phyloP scores from a whole-genome alignment of 179 eudicot genomes.

The Silene vulgaris region DNA sequence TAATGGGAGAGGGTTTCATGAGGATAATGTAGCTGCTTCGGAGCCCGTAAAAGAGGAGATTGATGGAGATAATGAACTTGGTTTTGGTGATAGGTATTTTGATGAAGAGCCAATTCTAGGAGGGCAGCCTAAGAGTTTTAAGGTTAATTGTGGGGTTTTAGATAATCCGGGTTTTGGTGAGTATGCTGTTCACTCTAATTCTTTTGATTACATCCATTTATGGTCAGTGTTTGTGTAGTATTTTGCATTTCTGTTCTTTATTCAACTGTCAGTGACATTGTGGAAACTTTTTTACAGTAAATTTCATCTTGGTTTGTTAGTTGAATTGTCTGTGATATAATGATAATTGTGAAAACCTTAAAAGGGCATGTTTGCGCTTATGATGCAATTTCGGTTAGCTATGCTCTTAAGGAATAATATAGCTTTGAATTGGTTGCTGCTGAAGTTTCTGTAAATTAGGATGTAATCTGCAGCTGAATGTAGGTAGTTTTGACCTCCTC shows the following conservation, averaged over 20 bases:
- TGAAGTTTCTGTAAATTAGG: not conserved
- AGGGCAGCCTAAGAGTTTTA: constrained; percentile 31
- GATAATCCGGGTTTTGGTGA: constrained; percentile 81
- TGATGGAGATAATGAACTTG: constrained; percentile 29
- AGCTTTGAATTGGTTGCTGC: not conserved
- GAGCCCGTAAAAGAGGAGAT: constrained; percentile 27
- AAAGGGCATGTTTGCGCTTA: constrained; percentile 2
- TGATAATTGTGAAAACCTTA: not conserved
- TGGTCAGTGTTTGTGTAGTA: not conserved
- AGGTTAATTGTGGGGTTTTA: constrained; percentile 56
- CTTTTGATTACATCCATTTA: not conserved
- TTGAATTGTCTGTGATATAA: not conserved
- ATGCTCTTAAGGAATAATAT: not conserved
- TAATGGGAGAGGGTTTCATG: constrained; percentile 22
- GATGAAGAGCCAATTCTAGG: constrained; percentile 49
- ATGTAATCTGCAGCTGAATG: not conserved
- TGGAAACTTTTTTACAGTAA: not conserved
- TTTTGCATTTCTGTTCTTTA: not conserved
- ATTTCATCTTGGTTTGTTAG: not conserved
- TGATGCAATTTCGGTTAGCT: not conserved
- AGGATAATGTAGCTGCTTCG: constrained; percentile 17
- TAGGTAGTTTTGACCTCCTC: not conserved
- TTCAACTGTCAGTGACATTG: constrained; percentile 8
- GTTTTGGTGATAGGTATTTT: constrained; percentile 26
- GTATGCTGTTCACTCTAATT: constrained; percentile 28